Conservation (phyloP, 106 monocot species). For the Apostasia ramifera region DNA sequence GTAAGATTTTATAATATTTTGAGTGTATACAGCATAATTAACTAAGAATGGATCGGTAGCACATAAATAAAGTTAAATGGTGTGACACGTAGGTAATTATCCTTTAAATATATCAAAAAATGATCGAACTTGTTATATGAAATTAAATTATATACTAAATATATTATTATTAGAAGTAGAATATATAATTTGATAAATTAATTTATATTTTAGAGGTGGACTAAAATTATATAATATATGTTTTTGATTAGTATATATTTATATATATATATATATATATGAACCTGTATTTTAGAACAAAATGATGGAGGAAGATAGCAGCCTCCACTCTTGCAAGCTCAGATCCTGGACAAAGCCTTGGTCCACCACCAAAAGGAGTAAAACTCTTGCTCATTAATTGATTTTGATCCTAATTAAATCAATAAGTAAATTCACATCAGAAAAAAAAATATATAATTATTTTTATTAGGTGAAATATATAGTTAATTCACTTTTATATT, state of each 20-base stretch:
- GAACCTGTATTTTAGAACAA: slow-evolving; percentile 69
- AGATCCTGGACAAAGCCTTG: slow-evolving; percentile 73
- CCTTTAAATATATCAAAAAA: neutral
- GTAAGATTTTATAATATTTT: too few relatives aligned
- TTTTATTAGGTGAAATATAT: neutral
- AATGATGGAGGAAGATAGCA: slow-evolving; percentile 78
- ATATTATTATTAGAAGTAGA: neutral
- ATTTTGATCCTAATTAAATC: slow-evolving; percentile 34
- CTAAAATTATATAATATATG: too few relatives aligned
- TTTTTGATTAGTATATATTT: slow-evolving; percentile 28
- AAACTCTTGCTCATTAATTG: slow-evolving; percentile 52
- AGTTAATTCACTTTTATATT: too few relatives aligned
- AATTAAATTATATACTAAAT: neutral
- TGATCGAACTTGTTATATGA: neutral
- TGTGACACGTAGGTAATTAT: neutral
- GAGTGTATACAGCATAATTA: too few relatives aligned
- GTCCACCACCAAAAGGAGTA: slow-evolving; percentile 81
- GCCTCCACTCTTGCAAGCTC: slow-evolving; percentile 77
- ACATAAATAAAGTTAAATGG: too few relatives aligned
- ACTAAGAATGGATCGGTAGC: too few relatives aligned
- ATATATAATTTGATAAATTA: neutral
- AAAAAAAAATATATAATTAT: neutral
- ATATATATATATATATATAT: slow-evolving; percentile 10
- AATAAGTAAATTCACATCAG: neutral
- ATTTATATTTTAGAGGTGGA: neutral